Conservation (phyloP, 139 green algal genomes). For the Parachlorella kessleri region DNA sequence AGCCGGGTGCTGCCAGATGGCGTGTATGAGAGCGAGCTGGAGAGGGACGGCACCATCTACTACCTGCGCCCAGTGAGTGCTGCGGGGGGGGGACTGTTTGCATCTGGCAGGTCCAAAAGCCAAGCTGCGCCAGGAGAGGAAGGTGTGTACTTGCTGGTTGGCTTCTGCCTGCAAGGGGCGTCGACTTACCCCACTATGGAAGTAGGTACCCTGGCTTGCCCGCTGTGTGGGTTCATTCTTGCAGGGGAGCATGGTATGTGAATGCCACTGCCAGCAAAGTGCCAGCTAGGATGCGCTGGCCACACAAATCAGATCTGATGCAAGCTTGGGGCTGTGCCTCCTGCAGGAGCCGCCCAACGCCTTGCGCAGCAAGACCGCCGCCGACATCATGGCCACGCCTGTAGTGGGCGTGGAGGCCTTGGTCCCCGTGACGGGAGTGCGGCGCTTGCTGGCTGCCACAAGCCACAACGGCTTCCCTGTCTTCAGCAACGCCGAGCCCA, state of each 20-base stretch:
- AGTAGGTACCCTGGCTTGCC: no score
- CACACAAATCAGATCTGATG: background rate
- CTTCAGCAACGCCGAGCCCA: background rate
- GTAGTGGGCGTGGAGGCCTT: conserved; percentile 66
- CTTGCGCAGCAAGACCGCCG: conserved; percentile 57
- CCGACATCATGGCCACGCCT: conserved; percentile 69
- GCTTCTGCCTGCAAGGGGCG: no score
- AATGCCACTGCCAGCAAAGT: no score
- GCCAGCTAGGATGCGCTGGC: no score
- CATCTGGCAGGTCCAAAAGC: no score
- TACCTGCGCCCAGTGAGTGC: conserved; percentile 16
- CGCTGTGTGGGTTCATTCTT: no score
- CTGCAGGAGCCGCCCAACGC: conserved; percentile 69
- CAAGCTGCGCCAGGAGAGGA: background rate
- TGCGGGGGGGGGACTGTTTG: no score
- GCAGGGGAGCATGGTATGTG: no score
- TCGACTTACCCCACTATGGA: no score
- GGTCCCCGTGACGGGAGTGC: conserved; percentile 59
- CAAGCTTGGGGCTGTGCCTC: conserved; percentile 74
- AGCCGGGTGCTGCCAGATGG: conserved; percentile 79
- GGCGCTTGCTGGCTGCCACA: conserved; percentile 64
- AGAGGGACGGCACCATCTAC: conserved; percentile 57
- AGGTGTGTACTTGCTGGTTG: background rate
- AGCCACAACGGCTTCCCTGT: conserved; percentile 93
- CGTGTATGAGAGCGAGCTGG: conserved; percentile 91